Base-by-base conservation (phyloP, 768 basidiomycete species). In the Pisolithus sp. region DNA sequence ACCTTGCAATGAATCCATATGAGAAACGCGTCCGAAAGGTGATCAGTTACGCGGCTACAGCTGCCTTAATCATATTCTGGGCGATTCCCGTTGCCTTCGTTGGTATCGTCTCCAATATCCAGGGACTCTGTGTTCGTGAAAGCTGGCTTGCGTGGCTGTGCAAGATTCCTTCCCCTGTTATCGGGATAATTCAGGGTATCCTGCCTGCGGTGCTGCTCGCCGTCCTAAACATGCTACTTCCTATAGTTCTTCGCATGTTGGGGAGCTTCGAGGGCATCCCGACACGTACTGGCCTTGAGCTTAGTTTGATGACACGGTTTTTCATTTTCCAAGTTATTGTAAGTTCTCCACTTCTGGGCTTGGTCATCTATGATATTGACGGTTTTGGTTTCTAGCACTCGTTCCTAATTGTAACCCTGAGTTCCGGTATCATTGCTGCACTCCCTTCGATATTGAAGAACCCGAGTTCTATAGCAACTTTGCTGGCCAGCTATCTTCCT, bases 311-410 rank as follows among this genome's bases (percentile, higher is more conserved):
- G 94, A 84, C 82, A 1, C 76, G 96, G 20, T 98, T 77, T 71
- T 95, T 95, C 72, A 72, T 91, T 56, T 96, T 96, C 77, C 86
- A 89, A 72, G 89, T 94, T 46, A 71, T 96, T 49, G 91, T 94
- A 69, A 57, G 90, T 81, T 4, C 34, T 42, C 21, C 15, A 3
- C 12, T 20, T 39, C 18, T 40, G 3, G n/a, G 28, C 13, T 5
- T 38, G 24, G 6, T 49, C 20, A 18, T 45, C 20, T 23, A 31
- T 18, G 34, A 45, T 36, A 17, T 36, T 55, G 30, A 49, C 13
- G 37, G 9, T n/a, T 17, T 17, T 26, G 13, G 44, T 40, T 42
- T 36, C 20, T 69, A 96, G 88, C 89, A 98, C 70, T 91, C 90
- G 2, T 99, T 98, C 81, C 73, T 98, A 41, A 81, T 96, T 59